Evolutionary conservation across 1,139 yeast genomes (phyloP), one percentile per base, ranked within the genome.

Genomic region (Magnusiomyces fungicola): DNA sequence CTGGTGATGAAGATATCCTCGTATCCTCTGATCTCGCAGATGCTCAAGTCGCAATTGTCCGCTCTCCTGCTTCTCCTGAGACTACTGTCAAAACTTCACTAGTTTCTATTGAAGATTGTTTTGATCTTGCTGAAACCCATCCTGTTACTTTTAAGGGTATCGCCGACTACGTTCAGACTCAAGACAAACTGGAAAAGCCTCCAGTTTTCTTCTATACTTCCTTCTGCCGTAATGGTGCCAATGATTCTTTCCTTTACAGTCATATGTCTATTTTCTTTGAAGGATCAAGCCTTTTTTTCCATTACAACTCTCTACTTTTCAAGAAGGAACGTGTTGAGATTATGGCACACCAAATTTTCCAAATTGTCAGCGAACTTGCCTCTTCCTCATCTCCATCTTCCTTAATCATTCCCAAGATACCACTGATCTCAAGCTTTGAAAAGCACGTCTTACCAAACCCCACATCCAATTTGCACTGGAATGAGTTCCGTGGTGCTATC

Each of bases 1-100:
- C 97, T 3, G 97, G 97, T 25, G 97, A 92, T 63, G 97, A 89
- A 56, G 97, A 92, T 61, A 81, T 92, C 49, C 82, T 85, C n/a
- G 69, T 92, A 54, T 88, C 95, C 25, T 79, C 94, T 1, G 81
- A 80, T 53, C 66, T 73, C 16, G 63, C 68, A 41, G 44, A 52
- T 9, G 36, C 62, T 63, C 27, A 64, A 66, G 53, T 81, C 71
- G 55, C 79, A 56, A 80, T 86, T 25, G 65, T 87, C 41, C 74
- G 96, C 60, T 70, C 84, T 47, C 71, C 70, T 34, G 69, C 88
- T 53, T 72, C 61, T 36, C 69, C 68, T 24, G 57, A 58, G 32
- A 58, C 68, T 16, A 66, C 81, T 0, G 85, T 89, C 58, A 51
- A 59, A 1, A 78, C 81, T 45, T 70, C 89, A 51, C 61, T 75